These are phyloP conservation scores for Russula sp. DNA, from an alignment of 768 basidiomycete genomes.

Conservation along the genomic window DNA sequence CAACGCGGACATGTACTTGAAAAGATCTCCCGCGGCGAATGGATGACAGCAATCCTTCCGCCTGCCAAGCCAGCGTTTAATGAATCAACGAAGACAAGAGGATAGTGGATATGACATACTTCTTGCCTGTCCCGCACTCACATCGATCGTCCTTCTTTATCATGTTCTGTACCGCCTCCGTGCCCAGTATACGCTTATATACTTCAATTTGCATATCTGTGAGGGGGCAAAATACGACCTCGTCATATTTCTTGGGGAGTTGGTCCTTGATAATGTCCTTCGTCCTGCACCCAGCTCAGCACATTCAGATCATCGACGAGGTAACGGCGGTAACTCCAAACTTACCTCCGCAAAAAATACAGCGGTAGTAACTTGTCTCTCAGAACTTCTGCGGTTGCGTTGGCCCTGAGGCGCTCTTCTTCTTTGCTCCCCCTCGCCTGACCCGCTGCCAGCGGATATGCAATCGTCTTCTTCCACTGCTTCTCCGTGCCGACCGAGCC, in stretches of 20 bases:
- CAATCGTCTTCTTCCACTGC: constrained; percentile 75
- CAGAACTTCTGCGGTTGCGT: constrained; percentile 58
- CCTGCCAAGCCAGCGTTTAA: constrained; percentile 36
- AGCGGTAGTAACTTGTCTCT: constrained; percentile 65
- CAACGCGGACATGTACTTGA: constrained; percentile 75
- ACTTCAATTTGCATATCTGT: constrained; percentile 61
- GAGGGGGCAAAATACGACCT: constrained; percentile 92
- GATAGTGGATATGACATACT: constrained; percentile 34
- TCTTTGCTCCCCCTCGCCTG: constrained; percentile 62
- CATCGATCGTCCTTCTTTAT: constrained; percentile 68
- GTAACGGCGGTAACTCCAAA: neutral
- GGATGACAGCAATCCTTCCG: constrained; percentile 55
- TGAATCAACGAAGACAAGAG: neutral
- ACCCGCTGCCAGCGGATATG: constrained; percentile 58
- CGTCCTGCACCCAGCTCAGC: constrained; percentile 39
- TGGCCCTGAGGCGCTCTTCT: constrained; percentile 51
- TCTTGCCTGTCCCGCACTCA: constrained; percentile 55
- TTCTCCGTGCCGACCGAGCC: constrained; percentile 61
- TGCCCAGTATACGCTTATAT: constrained; percentile 66
- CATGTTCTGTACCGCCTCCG: constrained; percentile 62
- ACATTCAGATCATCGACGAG: neutral
- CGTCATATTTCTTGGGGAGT: constrained; percentile 84
- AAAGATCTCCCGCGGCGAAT: constrained; percentile 45
- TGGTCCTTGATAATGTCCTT: constrained; percentile 72
- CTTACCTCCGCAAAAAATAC: constrained; percentile 77